Percentiles rank a stretch among this genome's conserved stretches.
phyloP scores from a whole-genome alignment of 805 yeast genomes.

The Yarrowia alimentaria region DNA sequence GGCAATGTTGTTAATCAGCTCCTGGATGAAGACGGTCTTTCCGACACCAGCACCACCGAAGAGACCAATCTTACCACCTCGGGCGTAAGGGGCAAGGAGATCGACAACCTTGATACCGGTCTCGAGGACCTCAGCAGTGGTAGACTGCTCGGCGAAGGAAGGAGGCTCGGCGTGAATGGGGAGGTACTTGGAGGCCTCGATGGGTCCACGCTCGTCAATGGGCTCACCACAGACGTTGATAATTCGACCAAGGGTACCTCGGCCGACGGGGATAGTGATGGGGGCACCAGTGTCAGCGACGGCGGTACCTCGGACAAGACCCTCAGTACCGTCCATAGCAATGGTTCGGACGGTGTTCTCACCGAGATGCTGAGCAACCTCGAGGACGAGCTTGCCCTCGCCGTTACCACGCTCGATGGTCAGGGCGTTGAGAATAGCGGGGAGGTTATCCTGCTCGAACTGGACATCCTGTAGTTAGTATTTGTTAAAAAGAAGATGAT shows the following conservation, averaged over 20 bases:
- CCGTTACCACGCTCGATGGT: constrained; percentile 78
- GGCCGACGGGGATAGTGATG: constrained; percentile 98
- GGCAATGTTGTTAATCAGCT: constrained; percentile 98
- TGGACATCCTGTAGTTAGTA: constrained; percentile 62
- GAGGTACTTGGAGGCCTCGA: constrained; percentile 85
- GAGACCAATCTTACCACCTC: constrained; percentile 99
- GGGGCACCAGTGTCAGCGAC: constrained; percentile 97
- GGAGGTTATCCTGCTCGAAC: constrained; percentile 95
- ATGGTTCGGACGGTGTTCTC: constrained; percentile 99
- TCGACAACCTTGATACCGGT: constrained; percentile 99
- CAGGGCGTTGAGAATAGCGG: constrained; percentile 96
- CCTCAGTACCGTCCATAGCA: constrained; percentile 99
- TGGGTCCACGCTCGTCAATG: constrained; percentile 99
- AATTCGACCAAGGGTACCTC: constrained; percentile 98
- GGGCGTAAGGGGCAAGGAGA: constrained; percentile 98
- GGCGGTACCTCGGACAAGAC: constrained; percentile 94
- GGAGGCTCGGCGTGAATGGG: constrained; percentile 99
- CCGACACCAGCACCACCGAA: constrained; percentile 99
- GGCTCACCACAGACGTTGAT: constrained; percentile 98
- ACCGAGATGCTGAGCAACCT: constrained; percentile 99
- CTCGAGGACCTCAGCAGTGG: constrained; percentile 96
- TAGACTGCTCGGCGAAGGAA: constrained; percentile 91
- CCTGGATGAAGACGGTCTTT: constrained; percentile 99
- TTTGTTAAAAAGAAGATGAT: neutral
- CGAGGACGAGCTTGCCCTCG: constrained; percentile 72